phyloP scores from a whole-genome alignment of 2,329 filamentous ascomycete species.

The Cryphonectria radicalis region DNA sequence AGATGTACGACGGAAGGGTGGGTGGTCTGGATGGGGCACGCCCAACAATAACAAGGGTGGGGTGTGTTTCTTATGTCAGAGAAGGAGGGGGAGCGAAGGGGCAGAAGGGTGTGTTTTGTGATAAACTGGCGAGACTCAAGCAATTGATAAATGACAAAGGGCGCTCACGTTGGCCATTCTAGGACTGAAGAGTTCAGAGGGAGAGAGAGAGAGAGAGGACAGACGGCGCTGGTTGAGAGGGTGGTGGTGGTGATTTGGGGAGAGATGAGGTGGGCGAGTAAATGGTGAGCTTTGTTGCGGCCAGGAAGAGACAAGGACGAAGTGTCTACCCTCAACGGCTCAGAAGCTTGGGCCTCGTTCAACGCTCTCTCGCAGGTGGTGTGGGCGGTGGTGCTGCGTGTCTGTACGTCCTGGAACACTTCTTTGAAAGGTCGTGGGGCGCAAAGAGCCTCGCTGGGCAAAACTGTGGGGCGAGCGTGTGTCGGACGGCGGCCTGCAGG shows the following conservation, averaged over 20 bases:
- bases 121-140: constrained; percentile 20
- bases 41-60: constrained; percentile 14
- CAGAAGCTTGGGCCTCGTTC: constrained; percentile 2
- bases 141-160: constrained; percentile 23
- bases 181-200: constrained; percentile 17
- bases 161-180: constrained; percentile 32
- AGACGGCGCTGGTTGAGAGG: background rate
- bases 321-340: constrained; percentile 4
- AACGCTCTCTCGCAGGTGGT: background rate
- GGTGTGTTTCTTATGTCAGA: background rate
- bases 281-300: background rate
- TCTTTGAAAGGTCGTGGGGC: constrained; percentile 27
- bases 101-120: background rate
- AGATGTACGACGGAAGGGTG: constrained; percentile 11
- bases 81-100: constrained; percentile 1
- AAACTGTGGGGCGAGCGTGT: constrained; percentile 25
- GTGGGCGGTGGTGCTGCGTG: constrained; percentile 10
- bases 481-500: constrained; percentile 19
- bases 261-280: background rate
- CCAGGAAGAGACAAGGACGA: background rate
- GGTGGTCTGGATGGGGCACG: constrained; percentile 12
- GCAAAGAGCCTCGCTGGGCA: constrained; percentile 20
- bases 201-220: background rate
- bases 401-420: constrained; percentile 14
- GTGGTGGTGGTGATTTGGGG: background rate